Evolutionary conservation across 495 filamentous ascomycete genomes (phyloP), one percentile per base, ranked within the genome.

Genomic region (Umbilicaria muhlenbergii): DNA sequence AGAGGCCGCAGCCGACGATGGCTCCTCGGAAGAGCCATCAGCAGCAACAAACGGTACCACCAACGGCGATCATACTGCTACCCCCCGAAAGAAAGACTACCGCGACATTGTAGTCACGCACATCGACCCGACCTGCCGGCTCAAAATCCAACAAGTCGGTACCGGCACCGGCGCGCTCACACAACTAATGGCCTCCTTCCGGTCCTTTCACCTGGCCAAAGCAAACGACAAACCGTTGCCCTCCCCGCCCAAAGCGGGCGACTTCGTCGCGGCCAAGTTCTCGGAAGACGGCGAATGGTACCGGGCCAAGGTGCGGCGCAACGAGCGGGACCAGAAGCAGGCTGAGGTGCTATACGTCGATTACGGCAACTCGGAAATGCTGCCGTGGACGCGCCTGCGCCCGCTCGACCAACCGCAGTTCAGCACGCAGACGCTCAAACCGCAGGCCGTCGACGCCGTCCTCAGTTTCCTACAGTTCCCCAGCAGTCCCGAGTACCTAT

Each of bases 261-360:
- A 94, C 46, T 80, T 78, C 50, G 88, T 96, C 3, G 78, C 88
- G 3, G 92, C 91, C 36, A 77, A 81, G 50, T 96, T 94, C 67
- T 76, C 74, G 2, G 78, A 79, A 38, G 92, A 99, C 55, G 70
- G 75, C 47, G 74, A 87, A 51, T 96, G 91, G 87, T 99, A 99
- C 68, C 83, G 92, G 38, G 92, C 84, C 35, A 79, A 78, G 47
- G 72, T 99, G 37, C 79, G 86, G 32, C 80, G 89, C 50, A 93
- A 94, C 62, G 91, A 99, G 60, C 86, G 91, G 47, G 73, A 83
- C 32, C 78, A 78, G 49, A 81, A 92, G 67, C 75, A 80, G 48
- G 81, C 86, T 11, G 88, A 96, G 61, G 78, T 99, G 5, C 59
- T 88, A 12, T 99, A 94, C 65, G 76, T 96, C 49, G 92, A 99